These are phyloP conservation scores for Mucor velutinosus DNA, from an alignment of 371 early-diverging fungal genomes.

Conservation along the genomic window DNA sequence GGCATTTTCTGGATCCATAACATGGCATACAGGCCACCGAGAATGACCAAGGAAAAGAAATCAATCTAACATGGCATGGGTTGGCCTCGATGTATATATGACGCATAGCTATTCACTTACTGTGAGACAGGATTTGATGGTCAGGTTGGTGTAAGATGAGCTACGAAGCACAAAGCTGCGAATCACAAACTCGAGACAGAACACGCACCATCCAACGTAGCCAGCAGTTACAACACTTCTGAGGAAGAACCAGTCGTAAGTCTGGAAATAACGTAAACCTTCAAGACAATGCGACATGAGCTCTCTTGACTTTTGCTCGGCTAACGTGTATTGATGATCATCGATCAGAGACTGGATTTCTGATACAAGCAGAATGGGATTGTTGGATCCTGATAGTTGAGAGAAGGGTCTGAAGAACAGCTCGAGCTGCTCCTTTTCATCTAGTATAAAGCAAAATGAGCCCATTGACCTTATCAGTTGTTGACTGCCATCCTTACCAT, in stretches of 20 bases:
- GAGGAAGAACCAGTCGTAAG: slow-evolving; percentile 94
- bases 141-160: neutral
- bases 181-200: slow-evolving; percentile 76
- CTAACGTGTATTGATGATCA: slow-evolving; percentile 59
- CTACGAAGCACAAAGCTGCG: slow-evolving; percentile 40
- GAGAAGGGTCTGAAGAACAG: slow-evolving; percentile 78
- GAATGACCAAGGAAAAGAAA: slow-evolving; percentile 36
- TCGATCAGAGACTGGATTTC: slow-evolving; percentile 68
- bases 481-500: slow-evolving; percentile 34
- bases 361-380: slow-evolving; percentile 52
- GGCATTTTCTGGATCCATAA: slow-evolving; percentile 79
- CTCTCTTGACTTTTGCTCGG: slow-evolving; percentile 61
- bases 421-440: slow-evolving; percentile 73
- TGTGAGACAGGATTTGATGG: slow-evolving; percentile 1
- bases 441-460: slow-evolving; percentile 23
- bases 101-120: neutral
- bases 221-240: slow-evolving; percentile 83
- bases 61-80: slow-evolving; percentile 40
- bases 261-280: slow-evolving; percentile 94
- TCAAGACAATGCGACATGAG: slow-evolving; percentile 70
- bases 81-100: neutral
- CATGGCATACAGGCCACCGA: slow-evolving; percentile 47
- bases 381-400: slow-evolving; percentile 53
- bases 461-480: too few relatives aligned
- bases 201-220: slow-evolving; percentile 93